Evolutionary conservation across 2,329 filamentous ascomycete genomes (phyloP).

Genomic region (Rugonectria rugulosa): DNA sequence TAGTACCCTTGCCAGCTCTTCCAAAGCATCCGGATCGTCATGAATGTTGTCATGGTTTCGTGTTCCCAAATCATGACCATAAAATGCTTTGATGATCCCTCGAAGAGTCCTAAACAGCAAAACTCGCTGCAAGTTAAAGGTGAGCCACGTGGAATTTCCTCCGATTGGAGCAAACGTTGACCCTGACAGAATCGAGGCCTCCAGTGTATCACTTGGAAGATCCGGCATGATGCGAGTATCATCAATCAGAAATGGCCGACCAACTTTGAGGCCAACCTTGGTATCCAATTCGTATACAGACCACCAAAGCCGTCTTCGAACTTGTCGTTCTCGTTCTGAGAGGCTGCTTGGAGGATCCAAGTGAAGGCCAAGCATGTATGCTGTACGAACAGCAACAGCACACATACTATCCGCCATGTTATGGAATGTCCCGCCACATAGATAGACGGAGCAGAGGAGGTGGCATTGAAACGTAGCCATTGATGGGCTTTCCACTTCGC

Average conservation of each 20-base stretch:
- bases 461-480: constrained; percentile 58
- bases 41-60: neutral
- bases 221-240: neutral
- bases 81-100: neutral
- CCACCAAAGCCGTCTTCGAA: constrained; percentile 62
- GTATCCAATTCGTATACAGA: constrained; percentile 56
- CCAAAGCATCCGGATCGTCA: neutral
- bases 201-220: neutral
- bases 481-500: constrained; percentile 56
- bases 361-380: constrained; percentile 57
- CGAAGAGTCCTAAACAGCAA: neutral
- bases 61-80: neutral
- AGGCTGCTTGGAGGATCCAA: constrained; percentile 49
- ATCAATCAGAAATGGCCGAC: constrained; percentile 49
- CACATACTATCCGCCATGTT: constrained; percentile 54
- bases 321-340: constrained; percentile 45
- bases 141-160: neutral
- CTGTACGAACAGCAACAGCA: constrained; percentile 51
- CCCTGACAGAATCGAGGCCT: neutral
- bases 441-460: constrained; percentile 54
- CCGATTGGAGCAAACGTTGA: neutral
- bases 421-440: constrained; percentile 55
- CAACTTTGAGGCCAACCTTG: constrained; percentile 55
- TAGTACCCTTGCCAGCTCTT: neutral
- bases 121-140: neutral